phyloP scores from a whole-genome alignment of 1,284 basidiomycete species.

The Cutaneotrichosporon dermatis region DNA sequence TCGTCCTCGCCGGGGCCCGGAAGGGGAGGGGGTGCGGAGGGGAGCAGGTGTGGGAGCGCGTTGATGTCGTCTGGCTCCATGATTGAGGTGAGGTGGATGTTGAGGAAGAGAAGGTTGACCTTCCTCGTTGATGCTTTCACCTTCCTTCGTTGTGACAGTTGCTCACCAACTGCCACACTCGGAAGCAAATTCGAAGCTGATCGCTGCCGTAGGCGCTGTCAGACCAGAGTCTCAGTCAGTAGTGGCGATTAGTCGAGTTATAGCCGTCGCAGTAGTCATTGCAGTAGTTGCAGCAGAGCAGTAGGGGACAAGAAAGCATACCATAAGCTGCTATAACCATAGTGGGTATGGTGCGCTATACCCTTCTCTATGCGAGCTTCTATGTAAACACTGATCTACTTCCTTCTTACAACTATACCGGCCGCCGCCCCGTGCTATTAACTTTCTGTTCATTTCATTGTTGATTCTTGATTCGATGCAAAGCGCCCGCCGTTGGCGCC shows the following conservation, averaged over 20 bases:
- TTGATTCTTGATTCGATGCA: neutral
- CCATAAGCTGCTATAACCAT: neutral
- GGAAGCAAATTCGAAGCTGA: neutral
- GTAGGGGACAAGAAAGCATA: constrained; percentile 4
- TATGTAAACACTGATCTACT: constrained; percentile 2
- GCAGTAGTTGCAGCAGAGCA: neutral
- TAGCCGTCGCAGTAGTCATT: neutral
- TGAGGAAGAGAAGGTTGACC: too few species aligned
- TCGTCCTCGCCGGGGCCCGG: too few species aligned
- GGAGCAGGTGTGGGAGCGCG: too few species aligned
- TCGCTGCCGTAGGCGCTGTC: too few species aligned
- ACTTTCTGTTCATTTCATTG: neutral
- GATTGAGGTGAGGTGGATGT: too few species aligned
- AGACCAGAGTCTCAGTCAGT: neutral
- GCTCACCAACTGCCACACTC: neutral
- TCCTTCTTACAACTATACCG: constrained; percentile 3
- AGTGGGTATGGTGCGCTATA: neutral
- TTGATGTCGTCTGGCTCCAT: too few species aligned
- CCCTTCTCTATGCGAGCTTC: neutral
- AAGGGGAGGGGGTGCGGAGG: too few species aligned
- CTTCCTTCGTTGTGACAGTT: too few species aligned
- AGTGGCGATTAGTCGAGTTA: too few species aligned
- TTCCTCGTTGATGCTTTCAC: neutral
- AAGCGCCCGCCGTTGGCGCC: neutral
- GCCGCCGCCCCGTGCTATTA: constrained; percentile 1